Percentiles rank a stretch among this genome's conserved stretches.
phyloP scores from a whole-genome alignment of 805 yeast species.

The Saccharomycopsis oosterbeekiorum region DNA sequence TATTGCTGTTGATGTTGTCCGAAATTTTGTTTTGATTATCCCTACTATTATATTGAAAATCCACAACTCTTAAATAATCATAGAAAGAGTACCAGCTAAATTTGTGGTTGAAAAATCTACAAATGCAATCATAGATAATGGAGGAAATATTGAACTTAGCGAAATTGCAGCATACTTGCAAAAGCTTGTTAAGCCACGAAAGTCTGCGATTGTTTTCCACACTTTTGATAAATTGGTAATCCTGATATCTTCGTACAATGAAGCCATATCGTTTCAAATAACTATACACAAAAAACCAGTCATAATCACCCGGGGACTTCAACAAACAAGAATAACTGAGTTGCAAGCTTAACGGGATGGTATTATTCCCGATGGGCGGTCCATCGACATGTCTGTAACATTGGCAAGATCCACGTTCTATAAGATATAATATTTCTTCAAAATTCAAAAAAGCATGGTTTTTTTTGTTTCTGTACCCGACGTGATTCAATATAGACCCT shows the following conservation, averaged over 20 bases:
- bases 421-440: slow-evolving; percentile 57
- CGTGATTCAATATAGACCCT: slow-evolving; percentile 53
- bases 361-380: slow-evolving; percentile 20
- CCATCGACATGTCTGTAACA: slow-evolving; percentile 21
- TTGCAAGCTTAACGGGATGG: slow-evolving; percentile 39
- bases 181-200: background rate
- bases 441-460: slow-evolving; percentile 38
- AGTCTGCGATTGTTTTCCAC: too few species aligned
- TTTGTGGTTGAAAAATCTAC: background rate
- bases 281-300: slow-evolving; percentile 47
- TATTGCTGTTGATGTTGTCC: background rate
- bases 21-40: background rate
- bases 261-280: slow-evolving; percentile 60
- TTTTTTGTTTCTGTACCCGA: slow-evolving; percentile 38
- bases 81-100: background rate
- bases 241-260: slow-evolving; percentile 32
- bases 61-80: background rate
- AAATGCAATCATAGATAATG: background rate
- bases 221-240: background rate
- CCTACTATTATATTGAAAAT: background rate
- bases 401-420: slow-evolving; percentile 52
- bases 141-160: background rate
- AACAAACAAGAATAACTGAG: slow-evolving; percentile 42
- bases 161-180: background rate
- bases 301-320: slow-evolving; percentile 27